Evolutionary conservation across 257 asterid genomes (phyloP).

Genomic region (Nicotiana attenuata): DNA sequence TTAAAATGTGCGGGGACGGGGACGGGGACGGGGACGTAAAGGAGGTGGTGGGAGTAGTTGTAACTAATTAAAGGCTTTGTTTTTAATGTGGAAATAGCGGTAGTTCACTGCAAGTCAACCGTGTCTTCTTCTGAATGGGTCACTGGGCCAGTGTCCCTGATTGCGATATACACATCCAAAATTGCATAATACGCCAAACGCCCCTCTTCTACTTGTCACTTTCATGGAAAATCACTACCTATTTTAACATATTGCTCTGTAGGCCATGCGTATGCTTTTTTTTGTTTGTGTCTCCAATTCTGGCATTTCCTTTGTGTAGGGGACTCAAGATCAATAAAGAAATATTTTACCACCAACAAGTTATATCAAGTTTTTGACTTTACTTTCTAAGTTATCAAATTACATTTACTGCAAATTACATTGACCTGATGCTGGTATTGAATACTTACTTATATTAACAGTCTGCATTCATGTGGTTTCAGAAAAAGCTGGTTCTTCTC

Average conservation of each 20-base stretch:
- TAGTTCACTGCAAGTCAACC: slow-evolving; percentile 47
- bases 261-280: background rate
- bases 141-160: slow-evolving; percentile 27
- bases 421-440: no score
- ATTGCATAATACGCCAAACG: background rate
- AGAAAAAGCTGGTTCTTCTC: slow-evolving; percentile 87
- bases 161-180: slow-evolving; percentile 8
- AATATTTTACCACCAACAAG: no score
- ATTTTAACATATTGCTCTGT: background rate
- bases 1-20: slow-evolving; percentile 19
- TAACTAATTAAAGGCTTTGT: slow-evolving; percentile 28
- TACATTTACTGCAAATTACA: no score
- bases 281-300: background rate
- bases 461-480: background rate
- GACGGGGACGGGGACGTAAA: slow-evolving; percentile 12
- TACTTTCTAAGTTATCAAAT: no score
- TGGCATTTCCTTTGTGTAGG: background rate
- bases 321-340: no score
- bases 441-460: no score
- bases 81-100: slow-evolving; percentile 39
- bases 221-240: slow-evolving; percentile 42
- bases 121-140: slow-evolving; percentile 18
- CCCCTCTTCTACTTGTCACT: slow-evolving; percentile 13
- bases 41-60: slow-evolving; percentile 47
- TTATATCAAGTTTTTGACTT: background rate